Conservation (phyloP, 352 stramenopile genomes). For the Thraustochytrium sp. region DNA sequence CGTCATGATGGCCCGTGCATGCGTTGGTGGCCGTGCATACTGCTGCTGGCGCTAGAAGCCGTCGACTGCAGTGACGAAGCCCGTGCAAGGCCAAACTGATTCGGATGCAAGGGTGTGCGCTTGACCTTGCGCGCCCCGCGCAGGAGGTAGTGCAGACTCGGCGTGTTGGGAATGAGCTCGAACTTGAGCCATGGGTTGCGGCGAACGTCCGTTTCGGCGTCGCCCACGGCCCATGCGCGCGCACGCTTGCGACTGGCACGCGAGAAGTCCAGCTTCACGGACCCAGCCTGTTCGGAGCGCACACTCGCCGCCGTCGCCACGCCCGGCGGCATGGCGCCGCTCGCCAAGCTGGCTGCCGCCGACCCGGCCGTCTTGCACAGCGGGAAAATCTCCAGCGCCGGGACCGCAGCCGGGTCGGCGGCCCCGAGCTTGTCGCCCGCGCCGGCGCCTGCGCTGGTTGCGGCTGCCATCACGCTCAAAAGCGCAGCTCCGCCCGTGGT, state of each 20-base stretch:
- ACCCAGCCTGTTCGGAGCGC: neutral
- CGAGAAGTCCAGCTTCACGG: neutral
- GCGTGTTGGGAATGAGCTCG: slow-evolving; percentile 25
- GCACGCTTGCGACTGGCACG: neutral
- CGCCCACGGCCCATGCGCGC: neutral
- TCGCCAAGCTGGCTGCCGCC: too few relatives aligned
- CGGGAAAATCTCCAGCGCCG: too few relatives aligned
- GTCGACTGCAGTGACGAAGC: neutral
- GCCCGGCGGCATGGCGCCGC: neutral
- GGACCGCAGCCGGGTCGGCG: too few relatives aligned
- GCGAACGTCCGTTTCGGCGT: neutral
- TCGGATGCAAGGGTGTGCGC: neutral
- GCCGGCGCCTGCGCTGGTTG: too few relatives aligned
- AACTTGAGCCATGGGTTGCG: slow-evolving; percentile 10
- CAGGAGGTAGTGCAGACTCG: neutral
- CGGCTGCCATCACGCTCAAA: too few relatives aligned
- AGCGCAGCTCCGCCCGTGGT: too few relatives aligned
- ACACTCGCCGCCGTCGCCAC: neutral
- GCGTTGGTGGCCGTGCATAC: too few relatives aligned
- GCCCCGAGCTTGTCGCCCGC: too few relatives aligned
- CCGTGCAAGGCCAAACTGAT: neutral
- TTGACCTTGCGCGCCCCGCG: neutral
- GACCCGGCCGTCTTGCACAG: neutral
- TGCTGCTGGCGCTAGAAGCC: too few relatives aligned
- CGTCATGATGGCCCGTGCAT: too few relatives aligned